Conservation (phyloP, 768 basidiomycete genomes). For the Mycena chlorophos region DNA sequence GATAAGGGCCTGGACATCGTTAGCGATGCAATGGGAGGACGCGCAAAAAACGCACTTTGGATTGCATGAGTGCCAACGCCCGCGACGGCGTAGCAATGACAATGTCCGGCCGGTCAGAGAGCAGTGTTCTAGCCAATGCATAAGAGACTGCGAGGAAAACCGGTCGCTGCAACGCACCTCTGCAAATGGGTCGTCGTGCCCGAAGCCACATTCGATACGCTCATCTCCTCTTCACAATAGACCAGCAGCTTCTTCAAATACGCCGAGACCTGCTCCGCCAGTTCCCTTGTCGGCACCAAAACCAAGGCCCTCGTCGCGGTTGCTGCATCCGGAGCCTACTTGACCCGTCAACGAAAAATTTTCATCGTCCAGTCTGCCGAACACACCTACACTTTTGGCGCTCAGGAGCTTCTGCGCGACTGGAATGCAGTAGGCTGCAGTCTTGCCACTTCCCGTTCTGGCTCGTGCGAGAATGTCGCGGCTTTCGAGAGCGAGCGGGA, state of each 20-base stretch:
- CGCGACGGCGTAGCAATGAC: slow-evolving; percentile 79
- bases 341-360: not conserved
- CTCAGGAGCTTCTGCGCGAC: slow-evolving; percentile 84
- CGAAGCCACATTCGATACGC: slow-evolving; percentile 73
- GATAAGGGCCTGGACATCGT: slow-evolving; percentile 52
- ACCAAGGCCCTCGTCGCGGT: slow-evolving; percentile 74
- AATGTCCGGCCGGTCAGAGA: slow-evolving; percentile 71
- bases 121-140: slow-evolving; percentile 30
- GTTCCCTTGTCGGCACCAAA: slow-evolving; percentile 87
- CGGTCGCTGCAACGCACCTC: slow-evolving; percentile 45
- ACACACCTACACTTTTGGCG: slow-evolving; percentile 68
- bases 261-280: slow-evolving; percentile 84
- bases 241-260: slow-evolving; percentile 64
- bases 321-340: slow-evolving; percentile 40
- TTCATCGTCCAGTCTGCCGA: not conserved
- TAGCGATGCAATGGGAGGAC: not conserved
- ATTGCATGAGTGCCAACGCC: slow-evolving; percentile 64
- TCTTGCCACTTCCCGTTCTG: slow-evolving; percentile 95
- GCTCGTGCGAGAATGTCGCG: slow-evolving; percentile 91
- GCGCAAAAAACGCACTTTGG: slow-evolving; percentile 51
- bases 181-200: slow-evolving; percentile 72
- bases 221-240: slow-evolving; percentile 80
- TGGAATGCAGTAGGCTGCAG: slow-evolving; percentile 92
- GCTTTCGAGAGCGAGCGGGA: slow-evolving; percentile 88
- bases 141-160: not conserved